These are phyloP conservation scores for Inonotus hispidus DNA, from an alignment of 1,284 basidiomycete species.

Conservation along the genomic window DNA sequence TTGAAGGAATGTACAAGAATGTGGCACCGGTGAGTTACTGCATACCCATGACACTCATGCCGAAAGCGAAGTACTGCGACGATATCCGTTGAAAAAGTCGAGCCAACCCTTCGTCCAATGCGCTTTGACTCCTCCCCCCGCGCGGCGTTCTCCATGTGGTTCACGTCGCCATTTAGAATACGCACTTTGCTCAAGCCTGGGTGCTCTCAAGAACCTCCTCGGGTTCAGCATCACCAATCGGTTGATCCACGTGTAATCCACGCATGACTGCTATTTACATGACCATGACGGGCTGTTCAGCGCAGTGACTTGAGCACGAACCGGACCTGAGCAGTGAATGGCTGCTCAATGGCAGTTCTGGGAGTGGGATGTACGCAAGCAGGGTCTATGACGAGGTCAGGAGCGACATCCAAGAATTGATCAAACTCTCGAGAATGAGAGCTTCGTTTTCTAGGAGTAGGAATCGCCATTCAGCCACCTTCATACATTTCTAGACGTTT, in stretches of 20 bases:
- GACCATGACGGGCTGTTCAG: constrained; percentile 53
- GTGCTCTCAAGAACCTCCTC: constrained; percentile 46
- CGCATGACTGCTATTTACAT: too few species aligned
- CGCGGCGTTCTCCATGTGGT: neutral
- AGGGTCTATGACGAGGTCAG: too few species aligned
- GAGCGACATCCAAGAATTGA: too few species aligned
- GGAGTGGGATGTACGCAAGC: too few species aligned
- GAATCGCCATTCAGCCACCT: too few species aligned
- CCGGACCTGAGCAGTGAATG: constrained; percentile 63
- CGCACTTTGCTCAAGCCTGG: constrained; percentile 38
- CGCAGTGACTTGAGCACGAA: constrained; percentile 76
- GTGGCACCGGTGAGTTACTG: constrained; percentile 72
- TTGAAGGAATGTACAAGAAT: constrained; percentile 29
- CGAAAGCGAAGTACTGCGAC: constrained; percentile 57
- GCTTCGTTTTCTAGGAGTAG: too few species aligned
- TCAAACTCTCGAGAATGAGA: too few species aligned
- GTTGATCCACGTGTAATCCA: constrained; percentile 39
- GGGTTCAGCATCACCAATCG: constrained; percentile 42
- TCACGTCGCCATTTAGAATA: constrained; percentile 33
- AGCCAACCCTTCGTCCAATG: constrained; percentile 43
- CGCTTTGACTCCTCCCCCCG: too few species aligned
- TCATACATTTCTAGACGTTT: too few species aligned
- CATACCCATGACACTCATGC: constrained; percentile 64
- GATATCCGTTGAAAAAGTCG: constrained; percentile 61
- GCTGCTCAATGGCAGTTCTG: constrained; percentile 17